These are phyloP conservation scores for Leccinum uliginosum DNA, from an alignment of 768 basidiomycete genomes.

Conservation along the genomic window DNA sequence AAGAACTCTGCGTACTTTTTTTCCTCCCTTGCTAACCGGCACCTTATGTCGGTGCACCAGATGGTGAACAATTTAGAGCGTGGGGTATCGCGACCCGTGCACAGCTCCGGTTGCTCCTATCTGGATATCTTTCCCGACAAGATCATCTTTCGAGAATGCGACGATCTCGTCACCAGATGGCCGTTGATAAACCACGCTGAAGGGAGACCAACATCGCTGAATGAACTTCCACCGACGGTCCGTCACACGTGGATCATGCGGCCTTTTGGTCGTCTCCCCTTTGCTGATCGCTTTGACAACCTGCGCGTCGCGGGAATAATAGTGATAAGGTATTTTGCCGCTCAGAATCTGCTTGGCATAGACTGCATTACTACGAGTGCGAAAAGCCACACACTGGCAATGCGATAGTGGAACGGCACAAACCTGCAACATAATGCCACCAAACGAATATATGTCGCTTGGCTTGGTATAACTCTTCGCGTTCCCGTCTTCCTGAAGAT, in stretches of 20 bases:
- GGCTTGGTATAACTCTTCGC: neutral
- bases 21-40: too few species aligned
- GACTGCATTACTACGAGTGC: neutral
- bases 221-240: slow-evolving; percentile 5
- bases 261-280: neutral
- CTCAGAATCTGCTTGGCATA: slow-evolving; percentile 6
- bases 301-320: slow-evolving; percentile 1
- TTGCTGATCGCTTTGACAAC: neutral
- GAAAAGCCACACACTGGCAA: neutral
- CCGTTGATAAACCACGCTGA: neutral
- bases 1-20: too few species aligned
- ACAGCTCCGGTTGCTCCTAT: neutral
- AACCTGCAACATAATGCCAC: slow-evolving; percentile 30
- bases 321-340: neutral
- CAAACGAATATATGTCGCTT: slow-evolving; percentile 17
- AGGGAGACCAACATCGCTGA: slow-evolving; percentile 3
- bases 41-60: too few species aligned
- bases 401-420: neutral
- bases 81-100: too few species aligned
- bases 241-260: neutral
- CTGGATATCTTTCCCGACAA: neutral
- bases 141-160: neutral
- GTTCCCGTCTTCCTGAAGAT: slow-evolving; percentile 12
- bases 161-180: slow-evolving; percentile 3
- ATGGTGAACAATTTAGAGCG: neutral